A percentile compares a stretch with the other conserved stretches of the same genome.
Conservation (phyloP, 148 eudicot genomes). For the Rhododendron ferrugineum region DNA sequence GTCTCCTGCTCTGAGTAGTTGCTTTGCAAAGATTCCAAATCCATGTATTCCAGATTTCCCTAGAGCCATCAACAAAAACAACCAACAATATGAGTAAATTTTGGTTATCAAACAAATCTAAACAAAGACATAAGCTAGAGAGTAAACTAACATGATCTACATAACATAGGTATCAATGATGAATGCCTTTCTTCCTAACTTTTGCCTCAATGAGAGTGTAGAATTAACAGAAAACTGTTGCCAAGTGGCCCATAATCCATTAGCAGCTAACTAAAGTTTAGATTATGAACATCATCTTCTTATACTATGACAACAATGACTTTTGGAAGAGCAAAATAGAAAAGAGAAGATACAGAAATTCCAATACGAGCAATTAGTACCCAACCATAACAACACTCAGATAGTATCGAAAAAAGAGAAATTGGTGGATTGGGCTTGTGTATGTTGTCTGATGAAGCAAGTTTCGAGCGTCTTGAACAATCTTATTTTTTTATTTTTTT, state of each 20-base stretch:
- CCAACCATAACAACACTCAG: background rate
- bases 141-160: background rate
- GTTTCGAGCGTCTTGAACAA: background rate
- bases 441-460: background rate
- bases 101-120: background rate
- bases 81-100: background rate
- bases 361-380: background rate
- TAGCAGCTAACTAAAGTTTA: background rate
- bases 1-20: constrained; percentile 89
- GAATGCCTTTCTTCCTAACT: background rate
- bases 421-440: background rate
- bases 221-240: background rate
- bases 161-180: background rate
- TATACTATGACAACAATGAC: background rate
- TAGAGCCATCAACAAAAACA: constrained; percentile 17
- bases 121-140: constrained; percentile 3
- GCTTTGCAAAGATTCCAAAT: constrained; percentile 87
- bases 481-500: no score
- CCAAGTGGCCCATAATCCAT: background rate
- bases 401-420: background rate
- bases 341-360: background rate
- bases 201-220: background rate
- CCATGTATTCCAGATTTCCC: constrained; percentile 99
- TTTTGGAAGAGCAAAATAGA: background rate
- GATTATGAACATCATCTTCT: background rate